Base-by-base conservation (phyloP, 2,329 filamentous ascomycete species). In the Trichophyton verrucosum region DNA sequence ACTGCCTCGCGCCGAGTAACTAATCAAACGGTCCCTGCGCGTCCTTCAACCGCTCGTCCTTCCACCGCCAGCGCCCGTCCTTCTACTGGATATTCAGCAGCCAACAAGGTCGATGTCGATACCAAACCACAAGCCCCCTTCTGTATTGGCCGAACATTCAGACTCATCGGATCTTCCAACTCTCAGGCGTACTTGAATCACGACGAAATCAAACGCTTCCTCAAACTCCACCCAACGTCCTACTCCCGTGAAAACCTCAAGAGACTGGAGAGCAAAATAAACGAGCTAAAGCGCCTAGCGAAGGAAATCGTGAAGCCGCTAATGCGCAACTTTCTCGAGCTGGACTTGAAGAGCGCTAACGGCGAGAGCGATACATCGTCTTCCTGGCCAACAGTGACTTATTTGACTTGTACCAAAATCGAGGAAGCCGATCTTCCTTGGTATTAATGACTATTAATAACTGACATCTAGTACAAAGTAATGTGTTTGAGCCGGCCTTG, bases 181-280 rank as follows among this genome's bases (percentile, higher is more conserved):
- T 77, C 82, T 0, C 73, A 80, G 8, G 78, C 81, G 0, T 96
- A 94, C 70, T 82, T 97, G 3, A 74, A 78, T 1, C 90, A 92
- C 71, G 91, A 96, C 65, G 91, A 96, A 65, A 87, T 92, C 71
- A 96, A 96, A 74, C 84, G 84, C 22, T 96, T 96, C 68, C 80
- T 96, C 59, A 95, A 95, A 72, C 77, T 92, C 22, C 86, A 84
- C 9, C 87, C 89, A 1, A 73, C 66, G 1, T 64, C 74, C 3
- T 96, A 96, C 75, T 89, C 82, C 51, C 82, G 91, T 17, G 91
- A 96, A n/a, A 92, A 89, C 64, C 74, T 96, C 57, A 83, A 86
- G 63, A 81, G 88, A 3, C 95, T 96, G 66, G 92, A 96, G 77
- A 85, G 88, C 68, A 82, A 90, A 61, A 81, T 96, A 66, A 90